Evolutionary conservation across 495 filamentous ascomycete species (phyloP).

Genomic region (Neurospora sp.): DNA sequence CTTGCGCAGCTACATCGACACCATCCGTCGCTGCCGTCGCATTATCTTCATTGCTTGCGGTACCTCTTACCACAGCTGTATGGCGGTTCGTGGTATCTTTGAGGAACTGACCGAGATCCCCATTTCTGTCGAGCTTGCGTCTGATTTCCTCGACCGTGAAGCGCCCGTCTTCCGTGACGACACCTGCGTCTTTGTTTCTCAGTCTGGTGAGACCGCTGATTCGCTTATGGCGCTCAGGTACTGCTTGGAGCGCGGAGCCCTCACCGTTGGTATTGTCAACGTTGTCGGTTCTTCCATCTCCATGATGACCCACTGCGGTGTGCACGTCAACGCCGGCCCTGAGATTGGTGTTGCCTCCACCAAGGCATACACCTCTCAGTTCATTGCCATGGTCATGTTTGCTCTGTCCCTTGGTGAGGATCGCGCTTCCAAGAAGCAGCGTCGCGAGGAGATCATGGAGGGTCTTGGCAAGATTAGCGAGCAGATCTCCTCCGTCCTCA

Average conservation of each 20-base stretch:
- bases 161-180: conserved; percentile 99
- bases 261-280: conserved; percentile 97
- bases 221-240: conserved; percentile 94
- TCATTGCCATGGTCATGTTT: conserved; percentile 99
- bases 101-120: conserved; percentile 98
- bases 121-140: conserved; percentile 92
- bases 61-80: conserved; percentile 96
- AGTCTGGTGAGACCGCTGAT: conserved; percentile 98
- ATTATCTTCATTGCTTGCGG: conserved; percentile 98
- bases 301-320: conserved; percentile 96
- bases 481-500: conserved; percentile 84
- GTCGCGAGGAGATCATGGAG: conserved; percentile 94
- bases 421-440: conserved; percentile 84
- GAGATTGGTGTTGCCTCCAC: conserved; percentile 99
- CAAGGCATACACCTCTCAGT: conserved; percentile 98
- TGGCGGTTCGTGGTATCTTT: conserved; percentile 95
- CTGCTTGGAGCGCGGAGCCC: conserved; percentile 90
- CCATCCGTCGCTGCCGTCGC: conserved; percentile 88
- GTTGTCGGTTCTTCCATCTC: conserved; percentile 97
- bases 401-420: conserved; percentile 92
- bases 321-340: conserved; percentile 97
- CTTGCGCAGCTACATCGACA: conserved; percentile 87
- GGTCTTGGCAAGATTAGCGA: conserved; percentile 75
- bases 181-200: conserved; percentile 97
- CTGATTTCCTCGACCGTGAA: conserved; percentile 93